phyloP scores from a whole-genome alignment of 2,329 filamentous ascomycete species.

The Epichloe gansuensis region DNA sequence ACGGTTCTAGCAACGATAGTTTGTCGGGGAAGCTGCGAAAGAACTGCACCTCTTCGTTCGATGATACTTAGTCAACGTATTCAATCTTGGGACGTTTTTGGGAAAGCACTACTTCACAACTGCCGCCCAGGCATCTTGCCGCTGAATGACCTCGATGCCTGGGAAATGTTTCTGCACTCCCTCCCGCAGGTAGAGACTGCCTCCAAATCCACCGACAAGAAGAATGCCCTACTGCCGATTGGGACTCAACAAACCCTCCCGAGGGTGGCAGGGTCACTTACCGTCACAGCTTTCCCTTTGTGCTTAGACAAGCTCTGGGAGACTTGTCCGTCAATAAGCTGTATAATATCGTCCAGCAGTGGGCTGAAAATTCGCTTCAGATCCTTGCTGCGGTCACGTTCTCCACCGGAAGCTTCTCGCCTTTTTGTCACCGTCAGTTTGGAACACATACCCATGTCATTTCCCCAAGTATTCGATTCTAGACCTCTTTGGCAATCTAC shows the following conservation, averaged over 20 bases:
- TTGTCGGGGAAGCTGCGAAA: not conserved
- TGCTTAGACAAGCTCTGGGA: not conserved
- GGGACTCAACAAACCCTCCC: not conserved
- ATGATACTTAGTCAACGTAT: not conserved
- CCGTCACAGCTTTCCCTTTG: not conserved
- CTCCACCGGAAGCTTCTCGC: too few species aligned
- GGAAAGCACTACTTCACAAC: slow-evolving; percentile 3
- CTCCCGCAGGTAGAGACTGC: slow-evolving; percentile 1
- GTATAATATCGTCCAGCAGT: not conserved
- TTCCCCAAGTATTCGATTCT: too few species aligned
- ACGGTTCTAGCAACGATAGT: not conserved
- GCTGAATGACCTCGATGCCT: slow-evolving; percentile 2
- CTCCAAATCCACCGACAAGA: slow-evolving; percentile 5
- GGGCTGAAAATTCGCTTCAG: not conserved
- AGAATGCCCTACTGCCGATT: slow-evolving; percentile 1
- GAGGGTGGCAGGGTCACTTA: not conserved
- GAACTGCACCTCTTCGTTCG: not conserved
- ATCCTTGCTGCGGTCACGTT: not conserved
- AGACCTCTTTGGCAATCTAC: too few species aligned
- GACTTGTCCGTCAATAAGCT: not conserved
- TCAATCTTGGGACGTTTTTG: too few species aligned
- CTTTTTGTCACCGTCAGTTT: too few species aligned
- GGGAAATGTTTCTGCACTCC: not conserved
- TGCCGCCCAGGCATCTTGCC: slow-evolving; percentile 4
- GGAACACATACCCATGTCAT: too few species aligned